A percentile compares a stretch with the other conserved stretches of the same genome.
Evolutionary conservation across 2,329 filamentous ascomycete species (phyloP).

Genomic region (Trichoderma citrinoviride): DNA sequence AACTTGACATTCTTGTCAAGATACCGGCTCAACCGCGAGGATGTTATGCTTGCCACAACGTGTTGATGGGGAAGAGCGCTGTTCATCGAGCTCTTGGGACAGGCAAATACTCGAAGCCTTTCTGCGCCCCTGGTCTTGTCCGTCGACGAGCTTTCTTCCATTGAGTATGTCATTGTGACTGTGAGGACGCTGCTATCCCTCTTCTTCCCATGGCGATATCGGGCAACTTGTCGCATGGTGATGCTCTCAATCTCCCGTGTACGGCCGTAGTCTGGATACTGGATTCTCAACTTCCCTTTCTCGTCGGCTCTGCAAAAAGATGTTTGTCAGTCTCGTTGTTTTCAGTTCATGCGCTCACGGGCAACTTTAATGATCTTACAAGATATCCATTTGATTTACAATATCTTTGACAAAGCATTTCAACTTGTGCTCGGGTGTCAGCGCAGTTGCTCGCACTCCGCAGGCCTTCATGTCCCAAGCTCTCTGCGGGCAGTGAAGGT

Average conservation of each 20-base stretch:
- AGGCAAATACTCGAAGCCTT: background rate
- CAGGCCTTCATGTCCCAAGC: conserved; percentile 36
- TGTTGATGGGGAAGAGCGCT: conserved; percentile 24
- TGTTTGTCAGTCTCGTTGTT: background rate
- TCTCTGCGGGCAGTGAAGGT: conserved; percentile 33
- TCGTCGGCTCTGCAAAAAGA: background rate
- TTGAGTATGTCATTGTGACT: background rate
- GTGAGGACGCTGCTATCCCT: background rate
- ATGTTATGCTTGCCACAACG: conserved; percentile 33
- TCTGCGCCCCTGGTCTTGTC: conserved; percentile 7
- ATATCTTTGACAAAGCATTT: conserved; percentile 26
- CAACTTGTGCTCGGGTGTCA: conserved; percentile 23
- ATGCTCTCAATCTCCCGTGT: background rate
- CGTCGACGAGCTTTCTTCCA: background rate
- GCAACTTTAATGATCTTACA: conserved; percentile 25
- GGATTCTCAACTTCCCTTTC: background rate
- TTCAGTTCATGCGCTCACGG: background rate
- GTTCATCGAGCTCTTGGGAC: background rate
- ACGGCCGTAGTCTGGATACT: background rate
- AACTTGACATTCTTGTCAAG: conserved; percentile 31
- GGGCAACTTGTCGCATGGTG: conserved; percentile 16
- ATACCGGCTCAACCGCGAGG: conserved; percentile 23
- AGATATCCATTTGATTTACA: conserved; percentile 27
- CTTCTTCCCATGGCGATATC: conserved; percentile 2
- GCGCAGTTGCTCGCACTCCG: conserved; percentile 22